These are phyloP conservation scores for Chenopodium album DNA, from an alignment of 148 eudicot genomes.

Conservation along the genomic window DNA sequence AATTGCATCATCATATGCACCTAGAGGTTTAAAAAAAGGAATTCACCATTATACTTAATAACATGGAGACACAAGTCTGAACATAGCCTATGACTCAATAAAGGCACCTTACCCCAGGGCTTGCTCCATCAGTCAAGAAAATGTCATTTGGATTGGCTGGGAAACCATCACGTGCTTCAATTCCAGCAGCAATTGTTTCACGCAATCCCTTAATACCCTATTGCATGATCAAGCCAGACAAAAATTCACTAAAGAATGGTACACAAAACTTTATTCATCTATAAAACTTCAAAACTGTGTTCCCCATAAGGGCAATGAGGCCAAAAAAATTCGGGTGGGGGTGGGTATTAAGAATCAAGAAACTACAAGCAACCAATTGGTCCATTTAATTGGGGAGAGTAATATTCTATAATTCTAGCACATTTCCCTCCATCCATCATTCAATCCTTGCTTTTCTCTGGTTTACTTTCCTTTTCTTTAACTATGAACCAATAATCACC, in stretches of 20 bases:
- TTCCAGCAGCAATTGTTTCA: constrained; percentile 88
- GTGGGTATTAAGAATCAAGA: neutral
- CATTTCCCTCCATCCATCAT: neutral
- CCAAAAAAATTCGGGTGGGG: no score
- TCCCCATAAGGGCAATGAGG: neutral
- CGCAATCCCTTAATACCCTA: constrained; percentile 93
- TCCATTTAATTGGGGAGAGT: neutral
- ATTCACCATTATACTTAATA: neutral
- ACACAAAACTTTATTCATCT: neutral
- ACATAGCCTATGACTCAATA: neutral
- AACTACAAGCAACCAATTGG: neutral
- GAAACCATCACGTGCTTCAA: constrained; percentile 92
- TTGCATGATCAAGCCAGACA: constrained; percentile 11
- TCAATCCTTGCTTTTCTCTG: neutral
- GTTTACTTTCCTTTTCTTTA: neutral
- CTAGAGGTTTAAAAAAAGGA: constrained; percentile 28
- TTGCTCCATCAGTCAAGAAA: constrained; percentile 99
- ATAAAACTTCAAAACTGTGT: neutral
- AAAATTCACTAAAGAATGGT: neutral
- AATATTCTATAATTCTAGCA: neutral
- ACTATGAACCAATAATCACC: constrained; percentile 34
- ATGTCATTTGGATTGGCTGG: constrained; percentile 85
- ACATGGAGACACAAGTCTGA: neutral
- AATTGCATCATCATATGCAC: constrained; percentile 99
- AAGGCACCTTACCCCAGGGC: constrained; percentile 39